phyloP scores from a whole-genome alignment of 169 alveolate species.

The Eimeria zaria region DNA sequence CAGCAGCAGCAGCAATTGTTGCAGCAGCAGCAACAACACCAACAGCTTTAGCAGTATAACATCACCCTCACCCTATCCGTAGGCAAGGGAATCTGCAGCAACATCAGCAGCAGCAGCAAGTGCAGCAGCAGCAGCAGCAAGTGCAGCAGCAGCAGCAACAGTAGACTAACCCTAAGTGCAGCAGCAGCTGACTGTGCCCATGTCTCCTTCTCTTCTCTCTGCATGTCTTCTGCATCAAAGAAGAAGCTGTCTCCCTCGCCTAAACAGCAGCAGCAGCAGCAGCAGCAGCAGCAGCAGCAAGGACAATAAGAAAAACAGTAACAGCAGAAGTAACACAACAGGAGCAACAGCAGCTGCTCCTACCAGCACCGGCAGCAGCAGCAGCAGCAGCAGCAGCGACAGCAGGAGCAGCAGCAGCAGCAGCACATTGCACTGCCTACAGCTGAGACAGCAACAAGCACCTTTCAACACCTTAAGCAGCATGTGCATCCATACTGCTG shows the following conservation, averaged over 20 bases:
- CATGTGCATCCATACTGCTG: not conserved
- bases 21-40: not conserved
- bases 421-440: not conserved
- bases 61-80: not conserved
- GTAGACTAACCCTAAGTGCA: not conserved
- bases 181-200: constrained; percentile 44
- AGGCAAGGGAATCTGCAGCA: too few relatives aligned
- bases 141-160: constrained; percentile 20
- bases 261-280: constrained; percentile 6
- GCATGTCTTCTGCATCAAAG: not conserved
- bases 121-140: not conserved
- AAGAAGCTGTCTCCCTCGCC: not conserved
- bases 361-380: not conserved
- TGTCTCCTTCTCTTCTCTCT: not conserved
- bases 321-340: not conserved
- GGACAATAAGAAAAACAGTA: not conserved
- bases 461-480: not conserved
- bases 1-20: too few relatives aligned
- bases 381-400: constrained; percentile 9
- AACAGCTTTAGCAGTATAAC: not conserved
- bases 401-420: constrained; percentile 38
- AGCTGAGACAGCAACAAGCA: not conserved
- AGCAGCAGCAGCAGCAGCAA: constrained; percentile 62
- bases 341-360: not conserved
- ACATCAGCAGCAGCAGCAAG: not conserved